Conservation (phyloP, 1,284 basidiomycete genomes). For the Macrocybe sp. region DNA sequence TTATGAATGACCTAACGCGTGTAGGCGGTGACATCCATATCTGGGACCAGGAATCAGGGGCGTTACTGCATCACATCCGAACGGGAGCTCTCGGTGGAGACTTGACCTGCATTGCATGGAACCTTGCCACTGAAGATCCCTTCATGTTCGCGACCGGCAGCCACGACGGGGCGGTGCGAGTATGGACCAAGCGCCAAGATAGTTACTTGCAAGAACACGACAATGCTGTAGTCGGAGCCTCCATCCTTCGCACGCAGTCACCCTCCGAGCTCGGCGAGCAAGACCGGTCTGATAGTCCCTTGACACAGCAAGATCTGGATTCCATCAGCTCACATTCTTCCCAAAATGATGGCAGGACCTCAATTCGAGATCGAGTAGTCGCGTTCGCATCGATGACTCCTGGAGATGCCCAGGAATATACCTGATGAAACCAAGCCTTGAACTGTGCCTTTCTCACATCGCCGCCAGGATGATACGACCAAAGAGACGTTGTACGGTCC, state of each 20-base stretch:
- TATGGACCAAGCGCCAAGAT: constrained; percentile 50
- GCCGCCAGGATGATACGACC: too few species aligned
- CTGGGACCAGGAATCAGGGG: constrained; percentile 77
- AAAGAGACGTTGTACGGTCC: too few species aligned
- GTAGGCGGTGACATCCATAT: constrained; percentile 75
- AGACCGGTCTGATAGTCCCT: background rate
- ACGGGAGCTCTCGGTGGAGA: constrained; percentile 58
- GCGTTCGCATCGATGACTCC: too few species aligned
- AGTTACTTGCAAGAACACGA: constrained; percentile 4
- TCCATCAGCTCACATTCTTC: background rate
- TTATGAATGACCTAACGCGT: background rate
- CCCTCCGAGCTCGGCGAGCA: constrained; percentile 11
- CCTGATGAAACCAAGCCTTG: too few species aligned
- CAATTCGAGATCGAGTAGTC: too few species aligned
- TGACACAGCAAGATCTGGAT: constrained; percentile 5
- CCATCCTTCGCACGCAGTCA: constrained; percentile 13
- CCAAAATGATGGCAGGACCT: too few species aligned
- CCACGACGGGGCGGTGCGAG: constrained; percentile 66
- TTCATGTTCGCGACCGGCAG: constrained; percentile 79
- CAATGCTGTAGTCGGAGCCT: background rate
- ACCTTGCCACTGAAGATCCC: constrained; percentile 55
- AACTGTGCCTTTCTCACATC: too few species aligned
- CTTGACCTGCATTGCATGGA: constrained; percentile 75
- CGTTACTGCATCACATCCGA: constrained; percentile 59
- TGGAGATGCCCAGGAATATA: too few species aligned